Evolutionary conservation across 1,139 yeast genomes (phyloP).

Genomic region (Saccharomyces hybrid): DNA sequence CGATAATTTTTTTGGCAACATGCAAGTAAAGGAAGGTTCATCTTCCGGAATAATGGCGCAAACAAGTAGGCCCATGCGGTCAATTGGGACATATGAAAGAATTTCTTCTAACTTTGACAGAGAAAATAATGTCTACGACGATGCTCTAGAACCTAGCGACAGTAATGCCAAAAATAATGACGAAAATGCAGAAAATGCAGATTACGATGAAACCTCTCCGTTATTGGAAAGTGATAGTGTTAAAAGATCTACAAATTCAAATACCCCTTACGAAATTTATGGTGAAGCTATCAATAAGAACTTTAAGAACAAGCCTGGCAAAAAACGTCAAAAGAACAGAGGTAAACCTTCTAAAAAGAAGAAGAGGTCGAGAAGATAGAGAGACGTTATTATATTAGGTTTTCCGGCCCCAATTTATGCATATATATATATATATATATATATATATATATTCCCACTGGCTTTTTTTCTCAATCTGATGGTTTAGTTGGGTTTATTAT

Average conservation of each 20-base stretch:
- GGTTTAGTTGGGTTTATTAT: background rate
- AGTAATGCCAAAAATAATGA: constrained; percentile 5
- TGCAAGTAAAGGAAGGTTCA: constrained; percentile 12
- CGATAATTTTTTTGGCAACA: constrained; percentile 48
- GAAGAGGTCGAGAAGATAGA: constrained; percentile 20
- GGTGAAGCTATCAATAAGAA: background rate
- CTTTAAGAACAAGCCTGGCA: background rate
- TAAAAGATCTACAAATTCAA: constrained; percentile 1
- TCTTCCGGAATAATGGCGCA: constrained; percentile 1
- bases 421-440: constrained; percentile 17
- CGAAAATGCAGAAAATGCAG: constrained; percentile 2
- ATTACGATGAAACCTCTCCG: background rate
- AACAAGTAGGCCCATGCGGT: background rate
- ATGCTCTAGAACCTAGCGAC: background rate
- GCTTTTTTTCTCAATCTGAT: background rate
- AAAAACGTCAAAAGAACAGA: constrained; percentile 6
- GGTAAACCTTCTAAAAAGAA: constrained; percentile 17
- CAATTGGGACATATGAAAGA: constrained; percentile 15
- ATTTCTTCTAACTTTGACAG: constrained; percentile 20
- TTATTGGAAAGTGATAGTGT: background rate
- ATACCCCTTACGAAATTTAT: background rate
- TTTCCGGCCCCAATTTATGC: background rate
- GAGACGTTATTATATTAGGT: constrained; percentile 1
- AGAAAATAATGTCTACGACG: constrained; percentile 11
- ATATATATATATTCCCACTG: constrained; percentile 1